Evolutionary conservation across 192 early-diverging fungal species (phyloP), one percentile per base, ranked within the genome.

Genomic region (Phlyctochytrium arcticum): DNA sequence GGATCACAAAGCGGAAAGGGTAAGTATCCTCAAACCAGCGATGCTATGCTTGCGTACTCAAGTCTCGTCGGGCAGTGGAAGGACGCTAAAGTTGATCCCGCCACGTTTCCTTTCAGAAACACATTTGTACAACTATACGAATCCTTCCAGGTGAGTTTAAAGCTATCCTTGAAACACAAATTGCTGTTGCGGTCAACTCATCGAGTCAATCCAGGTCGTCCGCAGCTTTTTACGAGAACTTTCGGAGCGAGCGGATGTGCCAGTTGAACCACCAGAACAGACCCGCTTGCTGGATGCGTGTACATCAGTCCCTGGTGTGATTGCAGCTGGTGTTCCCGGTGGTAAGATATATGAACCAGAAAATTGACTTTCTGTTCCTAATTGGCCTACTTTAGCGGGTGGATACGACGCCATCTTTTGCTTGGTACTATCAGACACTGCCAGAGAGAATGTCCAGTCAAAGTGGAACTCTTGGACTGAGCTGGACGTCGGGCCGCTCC

Each of bases 381-480:
- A 44, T 44, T n/a, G n/a, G n/a, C n/a, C n/a, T 21, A 44, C 21
- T 12, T 21, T 53, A 89, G 94, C 96, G 50, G 97, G 97, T 37
- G 97, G 97, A 4, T 98, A 85, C 56, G 97, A 99, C 73, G 97
- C 97, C 6, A 97, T 99, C 60, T 96, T 92, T 69, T 93, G 91
- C 57, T 79, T 99, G 39, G 78, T 64, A 2, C 37, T 77, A 35
- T 57, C 67, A 26, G 32, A 50, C 10, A 56, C 34, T 5, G 57
- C 71, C 5, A 48, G 47, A 2, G 19, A 10, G 0, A 36, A 17
- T 3, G 65, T 81, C 6, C 62, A 75, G 34, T 29, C 3, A 17
- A 44, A 73, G 6, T 81, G 79, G 79, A 31, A 77, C 8, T 24
- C 58, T 19, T 95, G 92, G 89, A 68, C 69, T 2, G 91, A 87